Evolutionary conservation across 345 rosid species (phyloP).

Genomic region (Turnera subulata): DNA sequence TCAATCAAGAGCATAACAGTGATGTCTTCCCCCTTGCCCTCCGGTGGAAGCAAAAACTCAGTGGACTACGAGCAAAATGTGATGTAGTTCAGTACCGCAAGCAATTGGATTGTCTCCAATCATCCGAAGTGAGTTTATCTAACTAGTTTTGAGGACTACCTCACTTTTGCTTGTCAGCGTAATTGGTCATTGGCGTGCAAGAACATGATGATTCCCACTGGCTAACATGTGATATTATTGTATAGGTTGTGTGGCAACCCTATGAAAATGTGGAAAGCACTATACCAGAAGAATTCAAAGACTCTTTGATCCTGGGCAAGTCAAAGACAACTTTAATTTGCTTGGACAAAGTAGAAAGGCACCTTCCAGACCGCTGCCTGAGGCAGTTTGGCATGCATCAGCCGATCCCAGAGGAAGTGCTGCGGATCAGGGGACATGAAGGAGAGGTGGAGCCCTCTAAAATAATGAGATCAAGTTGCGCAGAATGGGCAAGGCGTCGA

Average conservation of each 20-base stretch:
- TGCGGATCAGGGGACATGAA: constrained; percentile 83
- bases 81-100: constrained; percentile 85
- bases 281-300: constrained; percentile 59
- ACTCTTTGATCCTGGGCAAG: constrained; percentile 63
- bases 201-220: background rate
- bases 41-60: constrained; percentile 89
- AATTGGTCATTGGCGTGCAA: background rate
- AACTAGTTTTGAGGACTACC: background rate
- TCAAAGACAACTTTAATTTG: constrained; percentile 86
- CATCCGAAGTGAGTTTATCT: constrained; percentile 53
- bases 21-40: constrained; percentile 82
- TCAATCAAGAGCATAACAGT: constrained; percentile 61
- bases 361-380: constrained; percentile 88
- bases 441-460: constrained; percentile 79
- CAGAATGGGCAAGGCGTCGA: constrained; percentile 71
- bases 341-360: constrained; percentile 98
- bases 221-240: background rate
- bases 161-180: background rate
- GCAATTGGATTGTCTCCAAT: constrained; percentile 70
- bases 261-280: constrained; percentile 53
- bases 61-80: constrained; percentile 81
- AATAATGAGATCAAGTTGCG: constrained; percentile 71
- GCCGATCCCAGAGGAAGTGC: constrained; percentile 72
- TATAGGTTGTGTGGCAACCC: constrained; percentile 89
- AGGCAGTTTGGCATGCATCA: constrained; percentile 78